Percentiles rank a stretch among this genome's conserved stretches.
Conservation (phyloP, 1,284 basidiomycete species). For the Marasmius sp. region DNA sequence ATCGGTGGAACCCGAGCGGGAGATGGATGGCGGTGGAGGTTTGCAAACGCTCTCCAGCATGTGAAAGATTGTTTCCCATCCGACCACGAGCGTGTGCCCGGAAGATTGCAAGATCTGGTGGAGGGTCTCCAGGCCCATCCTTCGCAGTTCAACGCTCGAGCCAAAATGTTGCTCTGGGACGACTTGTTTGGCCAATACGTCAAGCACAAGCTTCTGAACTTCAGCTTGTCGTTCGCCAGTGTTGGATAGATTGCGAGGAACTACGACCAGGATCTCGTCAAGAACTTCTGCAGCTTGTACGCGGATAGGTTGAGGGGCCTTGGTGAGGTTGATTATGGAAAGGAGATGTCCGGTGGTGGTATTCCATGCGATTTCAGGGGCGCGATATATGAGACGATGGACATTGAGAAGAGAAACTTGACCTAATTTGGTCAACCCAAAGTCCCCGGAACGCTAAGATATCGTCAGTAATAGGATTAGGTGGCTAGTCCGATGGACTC, state of each 20-base stretch:
- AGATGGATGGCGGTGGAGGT: conserved; percentile 34
- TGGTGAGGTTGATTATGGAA: conserved; percentile 64
- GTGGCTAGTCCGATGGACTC: conserved; percentile 12
- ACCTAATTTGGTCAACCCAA: conserved; percentile 85
- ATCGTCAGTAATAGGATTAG: neutral
- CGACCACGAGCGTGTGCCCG: conserved; percentile 86
- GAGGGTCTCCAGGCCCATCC: conserved; percentile 86
- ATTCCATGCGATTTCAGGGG: conserved; percentile 85
- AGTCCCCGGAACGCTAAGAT: conserved; percentile 72
- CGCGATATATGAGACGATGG: conserved; percentile 77
- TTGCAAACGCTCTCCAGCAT: conserved; percentile 85
- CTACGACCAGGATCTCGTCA: conserved; percentile 75
- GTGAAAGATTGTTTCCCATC: conserved; percentile 92
- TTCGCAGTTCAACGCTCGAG: conserved; percentile 75
- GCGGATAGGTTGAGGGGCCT: conserved; percentile 78
- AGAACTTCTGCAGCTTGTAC: conserved; percentile 86
- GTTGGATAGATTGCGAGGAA: conserved; percentile 66
- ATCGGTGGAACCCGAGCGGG: conserved; percentile 41
- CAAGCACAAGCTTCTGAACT: conserved; percentile 81
- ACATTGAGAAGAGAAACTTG: conserved; percentile 82
- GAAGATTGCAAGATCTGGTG: conserved; percentile 89
- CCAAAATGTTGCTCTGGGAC: conserved; percentile 47
- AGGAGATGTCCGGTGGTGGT: conserved; percentile 79
- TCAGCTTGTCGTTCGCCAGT: conserved; percentile 62
- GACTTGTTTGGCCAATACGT: conserved; percentile 81